Base-by-base conservation (phyloP, 2,329 filamentous ascomycete species). In the Penicillium vulpinum region DNA sequence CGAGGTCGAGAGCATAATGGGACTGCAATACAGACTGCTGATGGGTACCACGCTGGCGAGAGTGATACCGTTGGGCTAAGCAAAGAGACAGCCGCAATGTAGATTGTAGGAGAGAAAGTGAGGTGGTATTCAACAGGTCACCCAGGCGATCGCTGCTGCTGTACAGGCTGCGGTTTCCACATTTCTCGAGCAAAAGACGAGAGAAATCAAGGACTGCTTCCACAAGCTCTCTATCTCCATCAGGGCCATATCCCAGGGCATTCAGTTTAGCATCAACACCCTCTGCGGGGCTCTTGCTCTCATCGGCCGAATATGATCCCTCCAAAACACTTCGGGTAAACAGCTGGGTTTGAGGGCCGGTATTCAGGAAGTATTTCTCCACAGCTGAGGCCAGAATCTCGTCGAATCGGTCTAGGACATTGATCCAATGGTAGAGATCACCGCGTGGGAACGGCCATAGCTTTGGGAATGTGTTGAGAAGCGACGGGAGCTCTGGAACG, bases 381-480 rank as follows among this genome's bases (percentile, higher is more conserved):
- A 88, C 91, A 73, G 96, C 92, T 38, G 85, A 81, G 67, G 96
- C 91, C 39, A 99, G 80, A 62, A 97, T 87, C 69, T 85, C 85
- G 75, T 99, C 94, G 75, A 99, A 97, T 56, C 92, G 88, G 75
- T 99, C 96, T 58, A 99, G 79, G 24, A 96, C 83, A 28, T 90
- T 88, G 64, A 99, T 97, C 95, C 95, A 99, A 80, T 99, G 93
- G 73, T 97, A 97, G 29, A 97, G 81, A 73, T 99, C 94, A 59
- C 94, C 95, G 73, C 93, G 86, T 38, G 93, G 93, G 70, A 97
- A 96, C 2, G 92, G 92, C 94, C 94, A 99, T 83, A 88, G 83
- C 62, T 88, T 87, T 57, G 93, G 92, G 72, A 97, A 97, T 54
- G 83, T 85, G 67, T 83, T 82, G 63, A 99, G 88, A 64, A 89